phyloP scores from a whole-genome alignment of 352 stramenopile species.

The Phytopythium ostracodes region DNA sequence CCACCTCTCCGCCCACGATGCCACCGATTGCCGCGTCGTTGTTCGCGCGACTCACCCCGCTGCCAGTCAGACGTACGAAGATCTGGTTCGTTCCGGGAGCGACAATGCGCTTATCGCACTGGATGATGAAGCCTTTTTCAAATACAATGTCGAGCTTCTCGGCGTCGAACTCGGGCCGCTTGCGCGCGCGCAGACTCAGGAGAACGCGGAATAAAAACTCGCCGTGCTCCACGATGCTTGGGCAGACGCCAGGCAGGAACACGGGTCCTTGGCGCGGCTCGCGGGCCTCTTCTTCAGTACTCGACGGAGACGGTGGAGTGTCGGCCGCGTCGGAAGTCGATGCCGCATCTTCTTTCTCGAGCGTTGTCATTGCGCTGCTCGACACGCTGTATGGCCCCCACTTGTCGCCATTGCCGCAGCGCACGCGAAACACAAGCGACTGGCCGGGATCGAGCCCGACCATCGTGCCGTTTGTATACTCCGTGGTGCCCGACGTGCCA shows the following conservation, averaged over 20 bases:
- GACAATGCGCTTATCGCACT: slow-evolving; percentile 47
- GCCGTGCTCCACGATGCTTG: slow-evolving; percentile 51
- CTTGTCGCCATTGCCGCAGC: slow-evolving; percentile 45
- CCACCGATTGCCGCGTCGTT: slow-evolving; percentile 7
- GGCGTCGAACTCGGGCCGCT: slow-evolving; percentile 40
- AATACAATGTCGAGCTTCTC: slow-evolving; percentile 50
- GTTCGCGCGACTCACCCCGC: slow-evolving; percentile 6
- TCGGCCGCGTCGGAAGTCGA: slow-evolving; percentile 13
- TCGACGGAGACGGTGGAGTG: slow-evolving; percentile 2
- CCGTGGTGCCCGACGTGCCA: slow-evolving; percentile 37
- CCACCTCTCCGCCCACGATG: slow-evolving; percentile 9
- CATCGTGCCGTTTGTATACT: slow-evolving; percentile 59
- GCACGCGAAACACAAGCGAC: slow-evolving; percentile 58
- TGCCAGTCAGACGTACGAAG: slow-evolving; percentile 46
- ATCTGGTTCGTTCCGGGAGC: slow-evolving; percentile 58
- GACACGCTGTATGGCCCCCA: slow-evolving; percentile 71
- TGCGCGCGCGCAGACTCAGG: slow-evolving; percentile 41
- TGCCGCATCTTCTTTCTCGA: slow-evolving; percentile 23
- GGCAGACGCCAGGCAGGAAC: slow-evolving; percentile 62
- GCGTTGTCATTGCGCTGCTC: slow-evolving; percentile 47
- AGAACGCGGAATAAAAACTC: slow-evolving; percentile 66
- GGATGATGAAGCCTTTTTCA: slow-evolving; percentile 49
- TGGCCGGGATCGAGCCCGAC: slow-evolving; percentile 53
- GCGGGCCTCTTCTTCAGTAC: background rate
- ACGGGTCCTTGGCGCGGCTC: slow-evolving; percentile 13